Conservation (phyloP, 441 rosid genomes). For the Arabidopsis hybrid region DNA sequence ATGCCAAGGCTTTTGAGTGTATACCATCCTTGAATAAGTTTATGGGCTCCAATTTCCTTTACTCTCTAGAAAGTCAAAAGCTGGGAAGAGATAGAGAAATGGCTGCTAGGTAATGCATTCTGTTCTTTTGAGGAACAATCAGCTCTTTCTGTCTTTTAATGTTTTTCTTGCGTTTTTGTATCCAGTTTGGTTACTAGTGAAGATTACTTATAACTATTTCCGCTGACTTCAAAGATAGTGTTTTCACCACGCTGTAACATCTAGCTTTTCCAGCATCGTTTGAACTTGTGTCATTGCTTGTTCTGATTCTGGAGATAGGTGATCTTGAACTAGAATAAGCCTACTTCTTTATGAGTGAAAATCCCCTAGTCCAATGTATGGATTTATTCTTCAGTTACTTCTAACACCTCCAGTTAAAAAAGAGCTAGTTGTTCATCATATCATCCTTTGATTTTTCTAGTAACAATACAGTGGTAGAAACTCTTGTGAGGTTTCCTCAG, state of each 20-base stretch:
- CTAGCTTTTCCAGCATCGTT: slow-evolving; percentile 16
- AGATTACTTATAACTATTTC: not conserved
- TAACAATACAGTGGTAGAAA: not conserved
- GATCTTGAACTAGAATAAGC: not conserved
- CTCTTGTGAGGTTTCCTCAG: slow-evolving; percentile 12
- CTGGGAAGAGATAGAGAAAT: slow-evolving; percentile 52
- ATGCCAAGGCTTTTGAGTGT: slow-evolving; percentile 52
- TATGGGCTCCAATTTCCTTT: slow-evolving; percentile 70
- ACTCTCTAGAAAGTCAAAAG: slow-evolving; percentile 68
- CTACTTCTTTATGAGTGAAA: not conserved
- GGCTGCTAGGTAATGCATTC: slow-evolving; percentile 53
- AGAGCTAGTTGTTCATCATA: not conserved
- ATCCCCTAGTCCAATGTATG: not conserved
- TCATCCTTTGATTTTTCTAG: slow-evolving; percentile 1
- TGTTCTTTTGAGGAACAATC: not conserved
- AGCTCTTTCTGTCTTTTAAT: not conserved
- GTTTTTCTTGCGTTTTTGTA: slow-evolving; percentile 4
- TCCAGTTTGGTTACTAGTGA: slow-evolving; percentile 12
- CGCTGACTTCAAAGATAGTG: slow-evolving; percentile 7
- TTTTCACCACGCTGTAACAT: slow-evolving; percentile 5
- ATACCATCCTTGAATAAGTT: slow-evolving; percentile 53
- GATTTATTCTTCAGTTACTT: not conserved
- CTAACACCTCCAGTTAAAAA: not conserved
- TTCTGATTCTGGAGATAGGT: slow-evolving; percentile 3
- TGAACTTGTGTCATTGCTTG: slow-evolving; percentile 11